Evolutionary conservation across 2,329 filamentous ascomycete species (phyloP).

Genomic region (Chlorencoelia australis): DNA sequence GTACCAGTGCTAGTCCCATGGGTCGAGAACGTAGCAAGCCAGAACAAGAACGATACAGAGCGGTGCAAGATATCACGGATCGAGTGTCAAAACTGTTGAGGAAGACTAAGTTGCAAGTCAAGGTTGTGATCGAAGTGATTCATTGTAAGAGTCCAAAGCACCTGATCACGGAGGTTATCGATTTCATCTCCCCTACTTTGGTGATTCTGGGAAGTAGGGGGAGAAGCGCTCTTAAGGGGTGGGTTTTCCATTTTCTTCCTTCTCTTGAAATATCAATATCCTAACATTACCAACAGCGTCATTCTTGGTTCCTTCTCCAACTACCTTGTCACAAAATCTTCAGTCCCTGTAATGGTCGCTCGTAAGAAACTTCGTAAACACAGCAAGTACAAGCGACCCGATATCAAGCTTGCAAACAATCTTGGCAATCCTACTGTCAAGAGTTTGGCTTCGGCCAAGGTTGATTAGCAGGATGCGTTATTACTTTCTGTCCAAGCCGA

Average conservation of each 20-base stretch:
- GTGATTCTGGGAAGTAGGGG: constrained; percentile 90
- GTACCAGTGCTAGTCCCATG: constrained; percentile 21
- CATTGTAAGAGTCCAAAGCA: constrained; percentile 98
- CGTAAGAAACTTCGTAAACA: constrained; percentile 83
- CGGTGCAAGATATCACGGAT: constrained; percentile 75
- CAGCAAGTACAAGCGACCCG: constrained; percentile 64
- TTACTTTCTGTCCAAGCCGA: too few relatives aligned
- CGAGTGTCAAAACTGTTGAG: constrained; percentile 75
- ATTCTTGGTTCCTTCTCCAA: constrained; percentile 95
- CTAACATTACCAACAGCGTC: constrained; percentile 50
- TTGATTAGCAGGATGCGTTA: constrained; percentile 5
- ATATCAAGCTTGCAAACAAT: constrained; percentile 71
- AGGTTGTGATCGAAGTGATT: constrained; percentile 89
- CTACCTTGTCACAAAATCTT: constrained; percentile 93
- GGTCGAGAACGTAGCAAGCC: constrained; percentile 44
- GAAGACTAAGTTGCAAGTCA: constrained; percentile 86
- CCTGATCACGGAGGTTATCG: constrained; percentile 94
- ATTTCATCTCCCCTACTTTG: constrained; percentile 80
- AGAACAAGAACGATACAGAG: constrained; percentile 71
- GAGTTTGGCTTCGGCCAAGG: constrained; percentile 8
- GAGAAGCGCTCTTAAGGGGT: constrained; percentile 88
- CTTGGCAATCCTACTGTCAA: constrained; percentile 48
- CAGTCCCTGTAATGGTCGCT: constrained; percentile 95
- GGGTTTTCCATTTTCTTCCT: constrained; percentile 26
- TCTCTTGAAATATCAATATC: neutral